phyloP scores from a whole-genome alignment of 2,329 filamentous ascomycete species.

The Penicillium sp. region DNA sequence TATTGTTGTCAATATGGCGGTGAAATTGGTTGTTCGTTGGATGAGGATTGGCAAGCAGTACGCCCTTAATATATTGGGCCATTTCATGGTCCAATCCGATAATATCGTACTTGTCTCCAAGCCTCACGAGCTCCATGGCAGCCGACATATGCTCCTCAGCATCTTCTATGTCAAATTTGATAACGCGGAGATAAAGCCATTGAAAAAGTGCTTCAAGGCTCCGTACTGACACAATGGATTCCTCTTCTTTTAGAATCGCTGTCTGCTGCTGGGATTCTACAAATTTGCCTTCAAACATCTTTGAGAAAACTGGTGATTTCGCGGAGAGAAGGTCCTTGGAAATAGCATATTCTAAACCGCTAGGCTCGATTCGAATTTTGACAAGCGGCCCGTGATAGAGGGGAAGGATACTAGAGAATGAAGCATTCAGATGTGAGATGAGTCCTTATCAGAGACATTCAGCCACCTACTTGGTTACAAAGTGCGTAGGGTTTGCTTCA shows the following conservation, averaged over 20 bases:
- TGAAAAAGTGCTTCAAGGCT: conserved; percentile 20
- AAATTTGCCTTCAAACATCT: conserved; percentile 22
- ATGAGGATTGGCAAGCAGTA: conserved; percentile 9
- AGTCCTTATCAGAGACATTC: too few species aligned
- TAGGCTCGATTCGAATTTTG: conserved; percentile 12
- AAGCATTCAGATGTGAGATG: background rate
- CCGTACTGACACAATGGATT: conserved; percentile 10
- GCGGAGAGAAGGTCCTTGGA: conserved; percentile 17
- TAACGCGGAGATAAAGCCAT: conserved; percentile 18
- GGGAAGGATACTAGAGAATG: conserved; percentile 12
- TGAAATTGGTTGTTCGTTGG: background rate
- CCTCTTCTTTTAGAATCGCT: conserved; percentile 17
- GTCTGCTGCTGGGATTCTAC: conserved; percentile 13
- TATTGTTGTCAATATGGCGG: conserved; percentile 5
- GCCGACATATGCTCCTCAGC: conserved; percentile 12
- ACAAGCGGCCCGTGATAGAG: conserved; percentile 17
- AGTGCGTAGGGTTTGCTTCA: too few species aligned
- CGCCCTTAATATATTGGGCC: conserved; percentile 11
- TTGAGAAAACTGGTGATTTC: conserved; percentile 14
- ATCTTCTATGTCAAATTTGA: conserved; percentile 10
- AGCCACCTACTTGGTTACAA: too few species aligned
- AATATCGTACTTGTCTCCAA: conserved; percentile 20
- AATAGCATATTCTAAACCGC: conserved; percentile 10
- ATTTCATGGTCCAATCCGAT: background rate
- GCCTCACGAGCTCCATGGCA: conserved; percentile 16